Evolutionary conservation across 2,329 filamentous ascomycete species (phyloP), one percentile per base, ranked within the genome.

Genomic region (Exophiala alcalophila): DNA sequence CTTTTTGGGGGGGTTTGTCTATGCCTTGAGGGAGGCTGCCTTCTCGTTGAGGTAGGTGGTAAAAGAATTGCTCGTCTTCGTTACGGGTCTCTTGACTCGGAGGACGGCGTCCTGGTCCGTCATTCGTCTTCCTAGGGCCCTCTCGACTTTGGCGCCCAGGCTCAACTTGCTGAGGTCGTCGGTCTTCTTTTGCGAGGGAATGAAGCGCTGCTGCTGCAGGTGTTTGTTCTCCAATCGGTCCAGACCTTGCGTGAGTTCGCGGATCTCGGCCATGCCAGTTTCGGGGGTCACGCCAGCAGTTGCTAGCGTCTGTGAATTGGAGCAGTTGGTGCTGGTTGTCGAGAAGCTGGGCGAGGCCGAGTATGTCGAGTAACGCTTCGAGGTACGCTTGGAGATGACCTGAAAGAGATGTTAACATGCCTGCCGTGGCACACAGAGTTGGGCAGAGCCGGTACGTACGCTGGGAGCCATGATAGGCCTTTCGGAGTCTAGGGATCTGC

Each of bases 151-250:
- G 48, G 89, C 89, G 33, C 89, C 86, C 38, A 95, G 77, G 25
- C 89, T 89, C 45, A 94, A 77, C 70, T 94, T 94, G 71, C 81
- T 83, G 66, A 94, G 73, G 62, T 84, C 83, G 59, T 87, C 85
- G 14, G 76, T 80, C 74, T 94, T 94, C 66, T 91, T 81, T 51
- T 84, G 79, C 62, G 74, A 84, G 52, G 90, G 79, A 43, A 80
- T 74, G 60, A 90, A 90, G 56, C 90, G 84, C 71, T 96, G 90
- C 58, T 84, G 79, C 56, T 80, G 72, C 19, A 95, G 80, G 34
- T 84, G 85, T 68, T 87, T 88, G 73, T 94, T 92, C 66, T 94
- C 86, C 69, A 96, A 85, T 60, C 89, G 86, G 59, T 88, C 83
- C 52, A 95, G 79, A 47, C 85, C 83, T 49, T 83, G 79, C 57